These are phyloP conservation scores for Solanum raphanifolium DNA, from an alignment of 257 asterid species.

Conservation along the genomic window DNA sequence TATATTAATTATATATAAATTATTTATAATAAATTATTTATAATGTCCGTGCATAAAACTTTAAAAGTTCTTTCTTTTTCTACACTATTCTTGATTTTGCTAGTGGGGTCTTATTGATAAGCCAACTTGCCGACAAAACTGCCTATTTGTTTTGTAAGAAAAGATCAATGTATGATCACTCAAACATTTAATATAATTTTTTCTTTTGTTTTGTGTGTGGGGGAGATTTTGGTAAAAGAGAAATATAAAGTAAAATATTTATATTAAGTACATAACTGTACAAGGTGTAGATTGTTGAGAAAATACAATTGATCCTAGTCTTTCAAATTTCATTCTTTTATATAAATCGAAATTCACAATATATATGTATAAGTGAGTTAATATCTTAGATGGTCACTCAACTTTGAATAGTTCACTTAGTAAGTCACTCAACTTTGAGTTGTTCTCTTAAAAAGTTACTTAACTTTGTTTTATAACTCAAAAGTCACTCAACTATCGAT, in stretches of 20 bases:
- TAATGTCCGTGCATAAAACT: no score
- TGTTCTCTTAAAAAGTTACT: no score
- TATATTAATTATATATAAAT: no score
- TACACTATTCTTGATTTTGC: not conserved
- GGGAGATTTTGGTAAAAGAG: not conserved
- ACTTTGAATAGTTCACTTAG: no score
- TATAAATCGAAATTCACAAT: not conserved
- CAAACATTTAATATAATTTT: not conserved
- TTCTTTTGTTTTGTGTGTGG: not conserved
- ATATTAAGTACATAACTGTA: not conserved
- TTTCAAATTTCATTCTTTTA: not conserved
- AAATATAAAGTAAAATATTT: not conserved
- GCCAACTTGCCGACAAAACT: conserved; percentile 3
- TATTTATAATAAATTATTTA: no score
- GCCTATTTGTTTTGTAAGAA: not conserved
- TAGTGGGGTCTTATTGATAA: not conserved
- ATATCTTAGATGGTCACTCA: no score
- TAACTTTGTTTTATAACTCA: no score
- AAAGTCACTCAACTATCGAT: no score
- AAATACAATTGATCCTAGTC: not conserved
- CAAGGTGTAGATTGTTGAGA: not conserved
- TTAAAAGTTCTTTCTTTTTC: not conserved
- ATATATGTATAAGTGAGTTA: no score
- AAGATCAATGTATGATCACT: not conserved
- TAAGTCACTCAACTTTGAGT: no score